These are phyloP conservation scores for Emmonsiellopsis sp. DNA, from an alignment of 2,329 filamentous ascomycete species.

Conservation along the genomic window DNA sequence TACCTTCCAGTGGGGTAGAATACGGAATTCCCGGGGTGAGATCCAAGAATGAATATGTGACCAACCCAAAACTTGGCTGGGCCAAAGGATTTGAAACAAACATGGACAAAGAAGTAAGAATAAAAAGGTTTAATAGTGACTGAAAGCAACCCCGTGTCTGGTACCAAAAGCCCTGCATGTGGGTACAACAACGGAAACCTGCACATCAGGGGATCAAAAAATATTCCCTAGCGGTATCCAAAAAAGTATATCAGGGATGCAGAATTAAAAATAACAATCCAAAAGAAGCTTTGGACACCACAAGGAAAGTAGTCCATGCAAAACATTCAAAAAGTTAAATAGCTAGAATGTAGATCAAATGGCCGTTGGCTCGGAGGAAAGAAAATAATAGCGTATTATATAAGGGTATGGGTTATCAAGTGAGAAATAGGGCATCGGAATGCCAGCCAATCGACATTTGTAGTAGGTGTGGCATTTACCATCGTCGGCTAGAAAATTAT, in stretches of 20 bases:
- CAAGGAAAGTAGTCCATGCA: background rate
- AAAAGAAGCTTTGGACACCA: conserved; percentile 8
- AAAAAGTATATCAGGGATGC: background rate
- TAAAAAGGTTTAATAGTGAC: background rate
- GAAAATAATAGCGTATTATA: conserved; percentile 3
- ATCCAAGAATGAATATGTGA: background rate
- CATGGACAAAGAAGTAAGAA: background rate
- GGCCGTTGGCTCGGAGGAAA: conserved; percentile 1
- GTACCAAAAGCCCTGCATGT: background rate
- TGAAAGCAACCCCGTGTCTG: background rate
- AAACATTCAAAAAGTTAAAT: background rate
- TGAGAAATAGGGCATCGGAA: conserved; percentile 2
- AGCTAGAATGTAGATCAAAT: background rate
- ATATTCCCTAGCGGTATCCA: background rate
- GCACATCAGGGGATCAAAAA: background rate
- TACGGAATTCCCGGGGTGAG: too few species aligned
- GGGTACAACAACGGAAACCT: background rate
- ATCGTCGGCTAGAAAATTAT: conserved; percentile 25
- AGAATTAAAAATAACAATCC: conserved; percentile 3
- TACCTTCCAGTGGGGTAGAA: too few species aligned
- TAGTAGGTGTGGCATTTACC: conserved; percentile 19
- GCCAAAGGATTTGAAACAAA: background rate
- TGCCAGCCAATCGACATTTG: background rate
- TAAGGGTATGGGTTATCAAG: conserved; percentile 13
- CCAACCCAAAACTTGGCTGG: background rate